Evolutionary conservation across 2,329 filamentous ascomycete genomes (phyloP).

Genomic region (Calonectria multiphialidica): DNA sequence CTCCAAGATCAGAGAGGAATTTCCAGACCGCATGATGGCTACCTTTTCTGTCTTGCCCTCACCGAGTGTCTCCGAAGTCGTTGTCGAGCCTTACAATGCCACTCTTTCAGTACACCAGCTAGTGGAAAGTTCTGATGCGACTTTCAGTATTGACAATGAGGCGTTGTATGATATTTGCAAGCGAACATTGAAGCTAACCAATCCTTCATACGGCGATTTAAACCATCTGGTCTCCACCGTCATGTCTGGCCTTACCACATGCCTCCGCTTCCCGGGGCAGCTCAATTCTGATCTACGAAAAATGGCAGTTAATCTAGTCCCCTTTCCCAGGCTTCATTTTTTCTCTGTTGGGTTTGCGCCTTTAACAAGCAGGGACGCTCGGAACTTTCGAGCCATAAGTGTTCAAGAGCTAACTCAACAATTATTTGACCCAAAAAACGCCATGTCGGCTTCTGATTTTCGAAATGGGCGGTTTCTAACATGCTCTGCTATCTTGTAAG

Average conservation of each 20-base stretch:
- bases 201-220: slow-evolving; percentile 98
- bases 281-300: slow-evolving; percentile 99
- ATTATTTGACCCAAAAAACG: slow-evolving; percentile 99
- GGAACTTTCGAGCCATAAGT: slow-evolving; percentile 97
- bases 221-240: slow-evolving; percentile 99
- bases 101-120: slow-evolving; percentile 99
- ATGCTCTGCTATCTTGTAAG: slow-evolving; percentile 97
- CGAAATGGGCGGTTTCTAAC: slow-evolving; percentile 99
- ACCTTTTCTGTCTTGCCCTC: slow-evolving; percentile 99
- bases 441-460: slow-evolving; percentile 99
- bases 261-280: slow-evolving; percentile 98
- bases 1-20: slow-evolving; percentile 99
- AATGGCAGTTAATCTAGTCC: slow-evolving; percentile 99
- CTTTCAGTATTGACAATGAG: slow-evolving; percentile 99
- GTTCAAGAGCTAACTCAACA: slow-evolving; percentile 99
- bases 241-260: slow-evolving; percentile 99
- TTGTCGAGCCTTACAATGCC: slow-evolving; percentile 99
- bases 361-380: slow-evolving; percentile 84
- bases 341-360: slow-evolving; percentile 99
- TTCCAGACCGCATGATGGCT: slow-evolving; percentile 99
- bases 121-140: slow-evolving; percentile 99
- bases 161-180: slow-evolving; percentile 99
- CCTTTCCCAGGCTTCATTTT: slow-evolving; percentile 99
- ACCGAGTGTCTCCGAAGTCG: slow-evolving; percentile 99
- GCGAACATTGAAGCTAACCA: slow-evolving; percentile 98